Evolutionary conservation across 805 yeast genomes (phyloP), one percentile per base, ranked within the genome.

Genomic region (Tetrapisispora pingtungensis): DNA sequence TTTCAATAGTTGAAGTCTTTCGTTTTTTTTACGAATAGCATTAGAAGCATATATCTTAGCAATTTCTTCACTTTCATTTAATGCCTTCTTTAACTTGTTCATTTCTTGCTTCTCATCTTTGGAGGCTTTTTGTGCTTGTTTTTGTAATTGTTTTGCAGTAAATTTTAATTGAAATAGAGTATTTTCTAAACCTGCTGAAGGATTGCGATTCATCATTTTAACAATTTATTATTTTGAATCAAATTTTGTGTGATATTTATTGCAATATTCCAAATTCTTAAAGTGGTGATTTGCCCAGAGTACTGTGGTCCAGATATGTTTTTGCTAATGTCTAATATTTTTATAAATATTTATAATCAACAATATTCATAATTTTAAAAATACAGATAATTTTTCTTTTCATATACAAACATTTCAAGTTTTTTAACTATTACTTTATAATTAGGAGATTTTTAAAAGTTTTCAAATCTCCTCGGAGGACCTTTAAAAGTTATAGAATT

Each of bases 11-110:
- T 84, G 90, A 43, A 90, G 70, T 49, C 90, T 70, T 63, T 93
- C 99, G 55, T 84, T 84, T 38, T 84, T 74, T 64, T 93, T 93
- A 41, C 99, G 75, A 36, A 94, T 87, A 33, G 97, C 96, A 65
- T 89, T 93, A 52, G 89, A 95, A 0, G 98, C 98, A 57, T 93
- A 90, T 37, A 93, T 74, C 59, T 80, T 83, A 0, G 97, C 97
- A 48, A 93, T 88, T 59, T 93, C 98, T 54, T 81, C 83, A 43
- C 60, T 59, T 43, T 61, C 65, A 41, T 56, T 54, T 26, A 64
- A 43, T 14, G 59, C 71, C 65, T 86, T 90, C 64, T 90, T 90
- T 48, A 88, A 81, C 59, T 85, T 87, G 54, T 82, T 82, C 65
- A 86, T 86, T 65, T 93, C 97, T 33, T 77, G 74, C 32, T 78